phyloP scores from a whole-genome alignment of 2,329 filamentous ascomycete species.

The Penicillium sclerotiorum region DNA sequence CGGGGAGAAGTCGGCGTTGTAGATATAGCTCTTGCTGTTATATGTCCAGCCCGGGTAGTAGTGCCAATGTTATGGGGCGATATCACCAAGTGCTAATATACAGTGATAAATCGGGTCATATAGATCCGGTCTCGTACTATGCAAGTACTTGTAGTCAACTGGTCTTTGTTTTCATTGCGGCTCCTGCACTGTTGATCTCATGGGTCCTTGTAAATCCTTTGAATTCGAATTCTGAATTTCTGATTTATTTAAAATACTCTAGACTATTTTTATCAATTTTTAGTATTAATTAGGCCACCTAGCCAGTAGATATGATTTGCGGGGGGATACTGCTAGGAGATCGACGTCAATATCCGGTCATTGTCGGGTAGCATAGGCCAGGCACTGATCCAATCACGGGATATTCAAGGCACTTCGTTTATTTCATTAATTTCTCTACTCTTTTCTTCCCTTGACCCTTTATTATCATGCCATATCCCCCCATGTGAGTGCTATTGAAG shows the following conservation, averaged over 20 bases:
- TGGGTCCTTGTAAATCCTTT: too few relatives aligned
- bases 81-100: too few relatives aligned
- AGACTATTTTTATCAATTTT: not conserved
- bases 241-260: not conserved
- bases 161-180: not conserved
- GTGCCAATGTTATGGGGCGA: not conserved
- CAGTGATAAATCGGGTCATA: not conserved
- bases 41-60: too few relatives aligned
- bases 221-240: not conserved
- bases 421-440: not conserved
- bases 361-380: too few relatives aligned
- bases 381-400: not conserved
- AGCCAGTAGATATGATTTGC: not conserved
- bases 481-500: constrained; percentile 27
- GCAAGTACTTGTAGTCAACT: not conserved
- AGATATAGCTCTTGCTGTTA: not conserved
- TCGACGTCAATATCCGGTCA: constrained; percentile 21
- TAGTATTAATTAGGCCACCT: too few relatives aligned
- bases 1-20: constrained; percentile 35
- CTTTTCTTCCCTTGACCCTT: not conserved
- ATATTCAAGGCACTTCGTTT: not conserved
- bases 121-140: not conserved
- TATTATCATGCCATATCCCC: not conserved
- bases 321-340: constrained; percentile 6
- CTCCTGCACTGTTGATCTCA: too few relatives aligned